Percentiles rank a stretch among this genome's conserved stretches.
Evolutionary conservation across 441 rosid genomes (phyloP).

Genomic region (Eutrema salsugineum): DNA sequence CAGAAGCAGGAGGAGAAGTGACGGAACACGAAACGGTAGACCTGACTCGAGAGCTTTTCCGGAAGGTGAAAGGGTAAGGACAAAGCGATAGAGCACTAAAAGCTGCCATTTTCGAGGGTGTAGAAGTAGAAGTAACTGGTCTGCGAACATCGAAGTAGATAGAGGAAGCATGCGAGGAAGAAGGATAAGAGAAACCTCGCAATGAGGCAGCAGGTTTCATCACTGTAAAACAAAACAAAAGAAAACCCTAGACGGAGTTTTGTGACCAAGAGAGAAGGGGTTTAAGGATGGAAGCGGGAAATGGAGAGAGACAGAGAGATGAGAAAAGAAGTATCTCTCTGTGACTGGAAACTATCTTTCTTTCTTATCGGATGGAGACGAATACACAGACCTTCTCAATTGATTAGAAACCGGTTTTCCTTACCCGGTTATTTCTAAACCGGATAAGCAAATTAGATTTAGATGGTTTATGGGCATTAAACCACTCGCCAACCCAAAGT

Average conservation of each 20-base stretch:
- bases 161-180: slow-evolving; percentile 27
- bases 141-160: slow-evolving; percentile 26
- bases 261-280: slow-evolving; percentile 7
- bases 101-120: slow-evolving; percentile 47
- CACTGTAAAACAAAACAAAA: background rate
- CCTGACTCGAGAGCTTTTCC: slow-evolving; percentile 27
- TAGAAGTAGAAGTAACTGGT: slow-evolving; percentile 6
- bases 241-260: background rate
- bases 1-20: slow-evolving; percentile 46
- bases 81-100: slow-evolving; percentile 48
- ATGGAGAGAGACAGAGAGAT: slow-evolving; percentile 17
- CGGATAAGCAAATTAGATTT: background rate
- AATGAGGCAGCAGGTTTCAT: slow-evolving; percentile 29
- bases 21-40: slow-evolving; percentile 46
- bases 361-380: slow-evolving; percentile 30
- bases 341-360: slow-evolving; percentile 31
- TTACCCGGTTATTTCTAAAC: background rate
- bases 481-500: background rate
- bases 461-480: background rate
- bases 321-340: slow-evolving; percentile 27
- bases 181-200: slow-evolving; percentile 24
- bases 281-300: slow-evolving; percentile 31
- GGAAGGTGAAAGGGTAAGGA: slow-evolving; percentile 42
- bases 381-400: slow-evolving; percentile 5
- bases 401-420: background rate